Evolutionary conservation across 129 eudicot genomes (phyloP).

Genomic region (Flaveria ramosissima): DNA sequence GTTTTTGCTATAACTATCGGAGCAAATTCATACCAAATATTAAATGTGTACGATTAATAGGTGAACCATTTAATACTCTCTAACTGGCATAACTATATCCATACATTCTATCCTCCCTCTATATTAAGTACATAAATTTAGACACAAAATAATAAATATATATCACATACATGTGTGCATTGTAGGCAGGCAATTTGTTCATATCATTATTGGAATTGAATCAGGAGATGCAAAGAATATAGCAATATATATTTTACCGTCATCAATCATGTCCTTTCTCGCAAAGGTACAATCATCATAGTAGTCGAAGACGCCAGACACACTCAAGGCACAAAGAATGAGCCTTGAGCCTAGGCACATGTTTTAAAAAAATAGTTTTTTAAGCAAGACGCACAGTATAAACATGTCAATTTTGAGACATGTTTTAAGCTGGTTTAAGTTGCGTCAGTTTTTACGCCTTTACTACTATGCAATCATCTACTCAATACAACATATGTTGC

Average conservation of each 20-base stretch:
- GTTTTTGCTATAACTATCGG: slow-evolving; percentile 21
- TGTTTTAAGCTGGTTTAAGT: no score
- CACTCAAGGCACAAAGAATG: no score
- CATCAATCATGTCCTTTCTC: slow-evolving; percentile 30
- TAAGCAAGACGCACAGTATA: no score
- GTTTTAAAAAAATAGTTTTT: no score
- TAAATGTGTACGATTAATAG: slow-evolving; percentile 35
- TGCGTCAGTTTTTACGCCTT: no score
- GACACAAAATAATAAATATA: slow-evolving; percentile 10
- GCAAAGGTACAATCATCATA: slow-evolving; percentile 40
- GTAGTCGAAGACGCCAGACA: no score
- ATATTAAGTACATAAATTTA: slow-evolving; percentile 3
- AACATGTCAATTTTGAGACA: no score
- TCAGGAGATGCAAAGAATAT: slow-evolving; percentile 17
- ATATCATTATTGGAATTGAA: slow-evolving; percentile 26
- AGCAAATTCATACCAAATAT: slow-evolving; percentile 26
- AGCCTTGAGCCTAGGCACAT: no score
- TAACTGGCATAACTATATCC: slow-evolving; percentile 42
- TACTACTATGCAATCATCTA: not conserved
- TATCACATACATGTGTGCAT: not conserved
- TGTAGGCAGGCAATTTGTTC: slow-evolving; percentile 1
- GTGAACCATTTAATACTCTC: slow-evolving; percentile 38
- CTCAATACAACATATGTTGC: slow-evolving; percentile 3
- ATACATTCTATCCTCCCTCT: slow-evolving; percentile 26
- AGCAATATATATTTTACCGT: slow-evolving; percentile 20